Percentiles rank a stretch among this genome's conserved stretches.
Evolutionary conservation across 108 stramenopile genomes (phyloP).

Genomic region (Nannochloropsis salina): DNA sequence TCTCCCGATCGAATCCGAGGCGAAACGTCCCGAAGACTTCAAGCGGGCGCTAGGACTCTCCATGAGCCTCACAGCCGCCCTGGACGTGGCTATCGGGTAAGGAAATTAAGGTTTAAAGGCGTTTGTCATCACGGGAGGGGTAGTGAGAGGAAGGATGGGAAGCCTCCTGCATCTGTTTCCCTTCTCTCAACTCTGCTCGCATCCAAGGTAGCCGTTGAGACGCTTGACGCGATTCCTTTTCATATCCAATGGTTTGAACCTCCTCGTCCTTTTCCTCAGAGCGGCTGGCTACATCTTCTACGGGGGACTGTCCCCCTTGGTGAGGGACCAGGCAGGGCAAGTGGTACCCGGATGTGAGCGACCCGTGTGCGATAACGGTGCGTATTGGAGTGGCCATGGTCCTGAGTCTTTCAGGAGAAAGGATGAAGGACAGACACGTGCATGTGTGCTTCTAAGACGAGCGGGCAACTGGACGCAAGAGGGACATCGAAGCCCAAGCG

Average conservation of each 20-base stretch:
- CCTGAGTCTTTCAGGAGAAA: not conserved
- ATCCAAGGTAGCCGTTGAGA: too few relatives aligned
- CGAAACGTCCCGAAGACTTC: not conserved
- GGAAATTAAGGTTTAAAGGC: not conserved
- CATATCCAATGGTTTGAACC: too few relatives aligned
- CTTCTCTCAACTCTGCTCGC: not conserved
- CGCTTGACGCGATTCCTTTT: too few relatives aligned
- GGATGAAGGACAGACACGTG: too few relatives aligned
- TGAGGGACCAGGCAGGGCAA: not conserved
- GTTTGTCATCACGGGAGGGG: not conserved
- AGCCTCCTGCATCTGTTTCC: not conserved
- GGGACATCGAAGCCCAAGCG: too few relatives aligned
- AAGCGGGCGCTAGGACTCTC: not conserved
- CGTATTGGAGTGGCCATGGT: not conserved
- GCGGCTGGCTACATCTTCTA: not conserved
- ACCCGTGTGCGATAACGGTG: conserved; percentile 12
- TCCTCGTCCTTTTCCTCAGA: not conserved
- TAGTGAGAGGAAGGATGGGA: not conserved
- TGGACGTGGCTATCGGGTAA: conserved; percentile 13
- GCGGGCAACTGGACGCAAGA: too few relatives aligned
- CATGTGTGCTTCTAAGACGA: too few relatives aligned
- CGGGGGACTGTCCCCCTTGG: not conserved
- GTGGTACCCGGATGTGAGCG: not conserved
- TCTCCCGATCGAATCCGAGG: not conserved
- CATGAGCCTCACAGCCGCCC: not conserved